These are phyloP conservation scores for Purshia tridentata DNA, from an alignment of 306 rosid species.

Conservation along the genomic window DNA sequence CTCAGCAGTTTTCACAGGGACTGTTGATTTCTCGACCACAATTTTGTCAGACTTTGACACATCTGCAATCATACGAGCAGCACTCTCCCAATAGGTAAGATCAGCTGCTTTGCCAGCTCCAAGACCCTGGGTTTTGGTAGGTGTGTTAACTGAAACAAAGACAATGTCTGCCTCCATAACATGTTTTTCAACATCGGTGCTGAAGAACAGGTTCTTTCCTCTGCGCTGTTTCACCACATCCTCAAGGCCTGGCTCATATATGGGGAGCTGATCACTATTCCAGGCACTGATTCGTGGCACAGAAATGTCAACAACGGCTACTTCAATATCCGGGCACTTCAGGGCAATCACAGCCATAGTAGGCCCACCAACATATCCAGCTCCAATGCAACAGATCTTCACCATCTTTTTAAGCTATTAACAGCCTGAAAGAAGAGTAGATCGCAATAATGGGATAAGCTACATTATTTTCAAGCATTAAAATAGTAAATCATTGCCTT, in stretches of 20 bases:
- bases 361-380: conserved; percentile 95
- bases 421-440: conserved; percentile 29
- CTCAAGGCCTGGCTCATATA: conserved; percentile 41
- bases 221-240: conserved; percentile 41
- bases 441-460: conserved; percentile 11
- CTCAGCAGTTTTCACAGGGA: conserved; percentile 94
- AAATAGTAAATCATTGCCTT: background rate
- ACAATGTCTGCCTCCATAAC: conserved; percentile 80
- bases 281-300: conserved; percentile 36
- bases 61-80: conserved; percentile 94
- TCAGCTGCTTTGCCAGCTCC: conserved; percentile 97
- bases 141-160: conserved; percentile 92
- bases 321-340: conserved; percentile 41
- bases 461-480: background rate
- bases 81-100: conserved; percentile 94
- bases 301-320: conserved; percentile 41
- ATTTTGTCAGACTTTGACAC: conserved; percentile 82
- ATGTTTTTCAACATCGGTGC: conserved; percentile 70
- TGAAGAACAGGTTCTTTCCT: conserved; percentile 39
- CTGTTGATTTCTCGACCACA: conserved; percentile 90
- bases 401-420: conserved; percentile 55
- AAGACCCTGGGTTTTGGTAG: conserved; percentile 87
- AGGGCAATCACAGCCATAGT: conserved; percentile 84
- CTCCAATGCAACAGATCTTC: conserved; percentile 95
- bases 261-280: conserved; percentile 41